Evolutionary conservation across 148 eudicot species (phyloP).

Genomic region (Amaranthus hypochondriacus): DNA sequence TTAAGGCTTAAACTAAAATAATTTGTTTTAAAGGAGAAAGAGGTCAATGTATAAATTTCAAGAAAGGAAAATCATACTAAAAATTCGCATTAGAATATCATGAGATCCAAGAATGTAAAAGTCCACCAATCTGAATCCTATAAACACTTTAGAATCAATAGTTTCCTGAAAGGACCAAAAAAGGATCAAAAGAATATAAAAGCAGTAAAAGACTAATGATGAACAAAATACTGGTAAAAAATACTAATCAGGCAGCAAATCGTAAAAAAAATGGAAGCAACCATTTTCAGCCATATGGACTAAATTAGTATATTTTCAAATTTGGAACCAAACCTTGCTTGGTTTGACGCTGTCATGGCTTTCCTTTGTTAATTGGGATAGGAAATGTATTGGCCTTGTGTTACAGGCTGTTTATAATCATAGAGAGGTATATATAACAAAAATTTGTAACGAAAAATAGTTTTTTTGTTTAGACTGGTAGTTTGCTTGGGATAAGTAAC

Average conservation of each 20-base stretch:
- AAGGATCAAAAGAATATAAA: background rate
- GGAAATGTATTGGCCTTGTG: background rate
- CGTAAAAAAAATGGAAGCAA: background rate
- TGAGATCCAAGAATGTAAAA: background rate
- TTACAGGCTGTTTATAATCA: too few species aligned
- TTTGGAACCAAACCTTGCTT: slow-evolving; percentile 1
- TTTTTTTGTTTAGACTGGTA: too few species aligned
- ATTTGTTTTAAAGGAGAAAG: background rate
- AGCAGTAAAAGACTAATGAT: background rate
- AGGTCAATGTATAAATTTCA: background rate
- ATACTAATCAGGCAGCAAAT: too few species aligned
- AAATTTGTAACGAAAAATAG: too few species aligned
- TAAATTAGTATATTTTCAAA: background rate
- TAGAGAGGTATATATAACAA: too few species aligned
- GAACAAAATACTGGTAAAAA: background rate
- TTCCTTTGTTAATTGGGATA: background rate
- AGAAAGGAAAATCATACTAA: background rate
- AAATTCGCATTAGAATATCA: background rate
- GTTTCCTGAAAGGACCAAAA: background rate
- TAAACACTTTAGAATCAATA: background rate
- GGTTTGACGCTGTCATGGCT: background rate
- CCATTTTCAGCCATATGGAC: background rate
- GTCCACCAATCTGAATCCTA: background rate
- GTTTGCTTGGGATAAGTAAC: too few species aligned
- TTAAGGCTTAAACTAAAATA: background rate